phyloP scores from a whole-genome alignment of 2,329 filamentous ascomycete genomes.

The Bipolaris gigantea region DNA sequence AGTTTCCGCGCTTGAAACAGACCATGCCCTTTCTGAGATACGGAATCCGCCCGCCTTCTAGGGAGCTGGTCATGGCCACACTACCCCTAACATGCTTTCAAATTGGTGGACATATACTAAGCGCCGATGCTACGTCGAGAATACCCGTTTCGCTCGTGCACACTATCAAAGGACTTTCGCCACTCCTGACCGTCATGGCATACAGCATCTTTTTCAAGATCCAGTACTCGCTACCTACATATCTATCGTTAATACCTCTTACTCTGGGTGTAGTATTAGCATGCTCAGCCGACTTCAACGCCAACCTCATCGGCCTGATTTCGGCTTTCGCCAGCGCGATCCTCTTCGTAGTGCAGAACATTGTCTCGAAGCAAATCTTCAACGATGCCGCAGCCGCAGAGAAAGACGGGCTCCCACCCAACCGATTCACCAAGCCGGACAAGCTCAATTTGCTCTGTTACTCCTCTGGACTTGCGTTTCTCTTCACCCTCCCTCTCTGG shows the following conservation, averaged over 20 bases:
- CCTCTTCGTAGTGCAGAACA: conserved; percentile 97
- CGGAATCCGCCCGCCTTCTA: conserved; percentile 77
- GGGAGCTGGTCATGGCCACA: conserved; percentile 81
- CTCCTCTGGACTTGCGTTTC: conserved; percentile 89
- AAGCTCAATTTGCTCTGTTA: conserved; percentile 97
- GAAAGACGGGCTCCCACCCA: conserved; percentile 62
- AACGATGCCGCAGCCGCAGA: conserved; percentile 89
- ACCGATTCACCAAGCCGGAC: conserved; percentile 77
- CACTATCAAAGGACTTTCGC: conserved; percentile 96
- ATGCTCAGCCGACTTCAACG: conserved; percentile 87
- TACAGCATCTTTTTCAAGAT: conserved; percentile 90
- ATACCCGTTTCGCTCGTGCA: conserved; percentile 97
- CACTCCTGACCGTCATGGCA: conserved; percentile 90
- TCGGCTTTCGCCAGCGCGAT: conserved; percentile 88
- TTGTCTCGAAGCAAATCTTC: conserved; percentile 96
- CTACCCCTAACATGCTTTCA: conserved; percentile 92
- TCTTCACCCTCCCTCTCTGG: conserved; percentile 90
- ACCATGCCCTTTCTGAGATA: conserved; percentile 78
- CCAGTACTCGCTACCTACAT: conserved; percentile 82
- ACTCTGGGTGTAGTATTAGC: conserved; percentile 95
- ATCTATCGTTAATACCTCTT: conserved; percentile 73
- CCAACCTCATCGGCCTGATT: conserved; percentile 85
- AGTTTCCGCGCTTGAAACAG: conserved; percentile 71
- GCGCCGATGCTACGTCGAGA: conserved; percentile 88
- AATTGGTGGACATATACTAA: conserved; percentile 89